Percentiles rank a stretch among this genome's conserved stretches.
These are phyloP conservation scores for Periconia sp. DNA, from an alignment of 2,329 filamentous ascomycete genomes.

Conservation along the genomic window DNA sequence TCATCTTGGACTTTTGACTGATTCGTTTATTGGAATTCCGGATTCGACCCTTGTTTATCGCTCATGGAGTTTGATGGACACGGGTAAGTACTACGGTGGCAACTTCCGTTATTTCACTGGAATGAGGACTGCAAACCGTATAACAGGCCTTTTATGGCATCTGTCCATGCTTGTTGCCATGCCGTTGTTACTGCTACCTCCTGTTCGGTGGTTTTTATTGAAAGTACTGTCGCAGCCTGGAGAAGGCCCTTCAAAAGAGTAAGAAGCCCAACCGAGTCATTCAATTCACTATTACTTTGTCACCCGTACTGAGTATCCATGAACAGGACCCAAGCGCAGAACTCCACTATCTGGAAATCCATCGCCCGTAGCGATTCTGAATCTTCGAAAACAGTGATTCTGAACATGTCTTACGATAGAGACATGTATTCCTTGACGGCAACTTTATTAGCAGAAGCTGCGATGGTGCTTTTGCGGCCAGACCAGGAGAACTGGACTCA, in stretches of 20 bases:
- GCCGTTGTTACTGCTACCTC: slow-evolving; percentile 25
- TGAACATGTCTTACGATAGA: slow-evolving; percentile 2
- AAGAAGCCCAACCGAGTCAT: slow-evolving; percentile 17
- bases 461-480: slow-evolving; percentile 8
- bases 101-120: slow-evolving; percentile 7
- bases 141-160: slow-evolving; percentile 8
- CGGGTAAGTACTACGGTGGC: background rate
- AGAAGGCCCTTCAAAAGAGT: slow-evolving; percentile 48
- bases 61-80: slow-evolving; percentile 8
- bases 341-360: slow-evolving; percentile 3
- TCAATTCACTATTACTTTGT: background rate
- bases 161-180: background rate
- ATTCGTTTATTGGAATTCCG: slow-evolving; percentile 6
- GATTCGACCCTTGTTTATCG: slow-evolving; percentile 8
- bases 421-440: slow-evolving; percentile 11
- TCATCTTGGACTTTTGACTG: slow-evolving; percentile 2
- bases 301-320: background rate
- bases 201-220: slow-evolving; percentile 13
- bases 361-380: slow-evolving; percentile 1
- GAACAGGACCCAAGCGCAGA: slow-evolving; percentile 1
- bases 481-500: slow-evolving; percentile 36
- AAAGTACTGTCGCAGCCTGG: slow-evolving; percentile 17
- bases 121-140: slow-evolving; percentile 4
- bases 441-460: slow-evolving; percentile 3
- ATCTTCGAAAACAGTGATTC: background rate